Percentiles rank a stretch among this genome's conserved stretches.
phyloP scores from a whole-genome alignment of 768 basidiomycete genomes.

The Termitomyces sp. region DNA sequence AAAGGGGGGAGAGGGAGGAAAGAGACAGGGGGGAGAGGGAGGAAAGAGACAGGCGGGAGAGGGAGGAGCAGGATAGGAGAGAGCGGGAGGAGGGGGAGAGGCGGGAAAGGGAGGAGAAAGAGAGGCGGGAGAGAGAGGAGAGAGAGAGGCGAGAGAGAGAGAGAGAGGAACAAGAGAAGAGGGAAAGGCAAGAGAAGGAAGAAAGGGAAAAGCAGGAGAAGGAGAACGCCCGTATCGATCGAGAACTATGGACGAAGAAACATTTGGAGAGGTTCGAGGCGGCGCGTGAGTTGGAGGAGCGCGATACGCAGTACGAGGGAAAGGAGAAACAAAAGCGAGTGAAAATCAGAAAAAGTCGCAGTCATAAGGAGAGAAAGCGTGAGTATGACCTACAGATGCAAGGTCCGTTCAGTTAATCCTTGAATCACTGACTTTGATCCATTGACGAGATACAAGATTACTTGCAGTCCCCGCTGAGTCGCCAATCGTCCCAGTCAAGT shows the following conservation, averaged over 20 bases:
- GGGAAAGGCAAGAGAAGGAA: neutral
- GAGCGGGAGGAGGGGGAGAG: neutral
- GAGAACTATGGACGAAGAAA: neutral
- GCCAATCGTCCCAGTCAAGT: neutral
- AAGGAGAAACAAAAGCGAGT: neutral
- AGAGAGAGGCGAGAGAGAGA: neutral
- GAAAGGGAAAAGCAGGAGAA: slow-evolving; percentile 1
- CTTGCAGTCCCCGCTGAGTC: neutral
- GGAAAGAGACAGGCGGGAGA: neutral
- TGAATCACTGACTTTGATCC: neutral
- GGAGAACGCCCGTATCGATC: slow-evolving; percentile 1
- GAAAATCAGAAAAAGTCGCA: neutral
- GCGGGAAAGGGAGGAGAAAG: neutral
- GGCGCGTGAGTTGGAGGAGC: neutral
- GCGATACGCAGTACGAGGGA: neutral
- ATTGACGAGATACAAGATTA: neutral
- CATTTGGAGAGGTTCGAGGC: neutral
- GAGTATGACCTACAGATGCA: neutral
- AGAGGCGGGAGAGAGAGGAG: neutral
- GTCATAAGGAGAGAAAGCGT: neutral
- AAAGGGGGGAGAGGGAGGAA: too few relatives aligned
- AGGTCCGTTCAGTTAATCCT: neutral
- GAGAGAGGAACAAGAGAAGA: slow-evolving; percentile 1
- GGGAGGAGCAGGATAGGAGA: neutral
- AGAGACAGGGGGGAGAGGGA: neutral